Base-by-base conservation (phyloP, 352 stramenopile genomes). In the Phytophthora brassicae region DNA sequence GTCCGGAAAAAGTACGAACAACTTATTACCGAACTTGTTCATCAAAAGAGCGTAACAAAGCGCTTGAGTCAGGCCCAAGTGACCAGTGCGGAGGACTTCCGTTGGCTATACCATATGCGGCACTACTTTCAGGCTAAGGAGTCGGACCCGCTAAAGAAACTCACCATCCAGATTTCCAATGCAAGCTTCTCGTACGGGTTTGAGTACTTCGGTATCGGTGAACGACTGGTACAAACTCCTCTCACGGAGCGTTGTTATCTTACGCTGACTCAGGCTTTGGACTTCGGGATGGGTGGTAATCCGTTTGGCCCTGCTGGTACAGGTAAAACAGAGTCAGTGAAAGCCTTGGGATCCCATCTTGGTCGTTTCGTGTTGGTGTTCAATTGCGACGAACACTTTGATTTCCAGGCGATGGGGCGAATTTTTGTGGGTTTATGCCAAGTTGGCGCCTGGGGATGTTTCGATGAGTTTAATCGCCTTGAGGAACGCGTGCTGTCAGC, bases 401-500 rank as follows among this genome's bases (percentile, higher is more conserved):
- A 99, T 73, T 99, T 99, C 77, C 95, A 98, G 66, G 97, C 97
- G 3, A 99, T 99, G 96, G 98, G 97, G 26, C 86, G 97, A 24
- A 98, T 99, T 60, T 99, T 99, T 71, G 95, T 98, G 41, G 98
- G 98, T 45, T 84, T 99, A 36, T 99, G 97, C 53, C 98, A 99
- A 89, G 97, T 99, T 41, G 97, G 98, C 47, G 98, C 97, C 28
- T 99, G 98, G 98, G 98, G 97, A 5, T 99, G 98, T 69, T 99
- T 99, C 66, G 98, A 99, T 78, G 98, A 99, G 71, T 99, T 99
- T 75, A 99, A 99, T 76, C 90, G 98, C 53, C 88, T 99, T 9
- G 96, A 99, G 73, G 98, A 99, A 70, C 86, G 97, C 29, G 99
- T 99, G 56, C 83, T 99, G 20, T 99, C 95, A 53, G 98, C 98